A percentile compares a stretch with the other conserved stretches of the same genome.
These are phyloP conservation scores for Symbiotaphrina buchneri DNA, from an alignment of 495 filamentous ascomycete species.

Conservation along the genomic window DNA sequence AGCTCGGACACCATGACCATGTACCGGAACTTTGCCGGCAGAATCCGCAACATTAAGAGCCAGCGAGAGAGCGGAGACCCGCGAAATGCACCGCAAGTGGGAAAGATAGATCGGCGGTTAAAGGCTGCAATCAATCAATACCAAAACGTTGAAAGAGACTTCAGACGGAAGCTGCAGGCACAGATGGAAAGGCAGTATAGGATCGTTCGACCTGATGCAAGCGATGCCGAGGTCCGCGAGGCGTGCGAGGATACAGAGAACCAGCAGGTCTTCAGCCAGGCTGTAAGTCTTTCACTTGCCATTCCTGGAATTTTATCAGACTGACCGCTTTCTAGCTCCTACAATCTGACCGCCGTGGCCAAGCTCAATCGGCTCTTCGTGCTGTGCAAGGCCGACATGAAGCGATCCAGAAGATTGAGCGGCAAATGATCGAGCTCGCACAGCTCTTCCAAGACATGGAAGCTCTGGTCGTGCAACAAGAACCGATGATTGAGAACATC, in stretches of 20 bases:
- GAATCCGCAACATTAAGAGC: conserved; percentile 57
- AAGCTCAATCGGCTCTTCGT: conserved; percentile 53
- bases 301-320: too few species aligned
- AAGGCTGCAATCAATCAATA: conserved; percentile 60
- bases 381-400: conserved; percentile 67
- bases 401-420: conserved; percentile 78
- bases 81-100: conserved; percentile 55
- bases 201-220: conserved; percentile 70
- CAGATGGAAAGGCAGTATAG: conserved; percentile 76
- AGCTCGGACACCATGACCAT: conserved; percentile 53
- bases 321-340: conserved; percentile 27
- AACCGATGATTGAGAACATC: conserved; percentile 50
- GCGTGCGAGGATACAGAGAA: conserved; percentile 49
- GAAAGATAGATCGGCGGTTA: conserved; percentile 52
- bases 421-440: conserved; percentile 63
- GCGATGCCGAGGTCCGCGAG: conserved; percentile 54
- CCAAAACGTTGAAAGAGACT: conserved; percentile 52
- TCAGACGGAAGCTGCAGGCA: conserved; percentile 51
- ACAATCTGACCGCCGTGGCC: conserved; percentile 47
- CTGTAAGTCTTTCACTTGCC: conserved; percentile 27
- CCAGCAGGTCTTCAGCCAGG: conserved; percentile 62
- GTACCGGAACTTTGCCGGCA: conserved; percentile 51
- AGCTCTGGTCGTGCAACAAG: conserved; percentile 61
- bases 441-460: conserved; percentile 74
- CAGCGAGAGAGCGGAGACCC: conserved; percentile 48